Evolutionary conservation across 1,284 basidiomycete genomes (phyloP).

Genomic region (Tilletia caries): DNA sequence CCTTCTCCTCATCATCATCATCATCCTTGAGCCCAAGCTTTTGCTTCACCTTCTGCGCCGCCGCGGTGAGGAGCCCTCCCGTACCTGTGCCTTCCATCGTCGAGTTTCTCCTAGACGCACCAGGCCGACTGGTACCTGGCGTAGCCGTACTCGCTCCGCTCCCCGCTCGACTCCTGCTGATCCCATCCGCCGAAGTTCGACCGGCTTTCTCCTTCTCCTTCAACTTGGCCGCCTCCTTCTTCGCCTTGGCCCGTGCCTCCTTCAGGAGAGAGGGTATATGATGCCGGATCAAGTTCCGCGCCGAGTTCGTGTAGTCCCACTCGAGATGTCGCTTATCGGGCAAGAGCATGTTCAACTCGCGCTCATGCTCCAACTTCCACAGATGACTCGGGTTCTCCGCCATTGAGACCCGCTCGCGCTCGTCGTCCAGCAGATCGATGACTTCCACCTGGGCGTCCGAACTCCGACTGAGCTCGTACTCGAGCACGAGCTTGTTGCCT

Average conservation of each 20-base stretch:
- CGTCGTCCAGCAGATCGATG: conserved; percentile 37
- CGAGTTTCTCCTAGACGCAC: not conserved
- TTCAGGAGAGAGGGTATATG: conserved; percentile 1
- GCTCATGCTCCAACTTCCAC: conserved; percentile 36
- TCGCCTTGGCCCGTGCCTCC: conserved; percentile 4
- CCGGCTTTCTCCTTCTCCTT: not conserved
- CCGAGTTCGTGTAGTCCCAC: conserved; percentile 33
- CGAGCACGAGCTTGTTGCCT: conserved; percentile 45
- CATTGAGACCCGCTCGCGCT: conserved; percentile 13
- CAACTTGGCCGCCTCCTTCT: not conserved
- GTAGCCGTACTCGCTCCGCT: not conserved
- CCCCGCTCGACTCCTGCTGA: not conserved
- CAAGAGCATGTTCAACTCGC: conserved; percentile 32
- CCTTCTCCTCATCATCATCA: not conserved
- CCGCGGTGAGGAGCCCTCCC: not conserved
- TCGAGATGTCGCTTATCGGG: conserved; percentile 26
- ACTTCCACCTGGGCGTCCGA: conserved; percentile 43
- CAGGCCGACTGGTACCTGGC: not conserved
- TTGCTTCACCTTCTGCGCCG: not conserved
- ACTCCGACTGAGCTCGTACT: conserved; percentile 36
- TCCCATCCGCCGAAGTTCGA: not conserved
- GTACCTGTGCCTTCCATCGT: not conserved
- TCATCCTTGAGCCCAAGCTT: conserved; percentile 1
- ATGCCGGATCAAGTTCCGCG: conserved; percentile 24
- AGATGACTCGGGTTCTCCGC: conserved; percentile 9